phyloP scores from a whole-genome alignment of 805 yeast species.

The Candida khao-thaluensis region DNA sequence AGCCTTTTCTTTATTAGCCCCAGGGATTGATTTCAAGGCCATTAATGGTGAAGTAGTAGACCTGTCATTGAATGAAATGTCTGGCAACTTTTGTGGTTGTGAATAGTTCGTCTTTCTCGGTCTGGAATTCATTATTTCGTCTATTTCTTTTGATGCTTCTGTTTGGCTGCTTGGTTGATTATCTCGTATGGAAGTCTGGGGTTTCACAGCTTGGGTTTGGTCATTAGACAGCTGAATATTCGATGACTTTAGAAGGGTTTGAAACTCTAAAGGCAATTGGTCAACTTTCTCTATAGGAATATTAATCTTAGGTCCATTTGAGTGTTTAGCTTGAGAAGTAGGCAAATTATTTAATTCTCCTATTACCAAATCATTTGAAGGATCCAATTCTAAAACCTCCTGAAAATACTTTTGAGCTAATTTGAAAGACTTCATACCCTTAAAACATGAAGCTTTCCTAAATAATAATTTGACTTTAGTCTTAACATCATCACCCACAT shows the following conservation, averaged over 20 bases:
- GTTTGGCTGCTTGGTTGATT: neutral
- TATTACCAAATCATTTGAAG: conserved; percentile 37
- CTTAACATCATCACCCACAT: conserved; percentile 24
- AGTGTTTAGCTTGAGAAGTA: neutral
- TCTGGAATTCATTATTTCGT: conserved; percentile 18
- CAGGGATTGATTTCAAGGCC: conserved; percentile 27
- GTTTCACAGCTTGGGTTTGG: neutral
- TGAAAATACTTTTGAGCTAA: conserved; percentile 30
- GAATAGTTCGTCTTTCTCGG: neutral
- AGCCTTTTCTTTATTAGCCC: conserved; percentile 25
- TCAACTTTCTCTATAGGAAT: conserved; percentile 45
- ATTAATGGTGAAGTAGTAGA: conserved; percentile 27
- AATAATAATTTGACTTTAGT: conserved; percentile 49
- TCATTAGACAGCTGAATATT: too few species aligned
- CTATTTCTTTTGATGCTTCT: conserved; percentile 15
- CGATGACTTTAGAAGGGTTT: neutral
- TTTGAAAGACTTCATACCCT: conserved; percentile 22
- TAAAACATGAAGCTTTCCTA: conserved; percentile 47
- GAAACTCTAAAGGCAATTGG: conserved; percentile 35
- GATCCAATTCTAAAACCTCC: conserved; percentile 42
- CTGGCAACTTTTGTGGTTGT: neutral
- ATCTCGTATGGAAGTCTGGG: neutral
- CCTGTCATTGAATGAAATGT: conserved; percentile 17
- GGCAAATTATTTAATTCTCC: conserved; percentile 30
- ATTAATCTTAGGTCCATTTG: neutral